Evolutionary conservation across 129 eudicot species (phyloP), one percentile per base, ranked within the genome.

Genomic region (Helianthus tuberosus): DNA sequence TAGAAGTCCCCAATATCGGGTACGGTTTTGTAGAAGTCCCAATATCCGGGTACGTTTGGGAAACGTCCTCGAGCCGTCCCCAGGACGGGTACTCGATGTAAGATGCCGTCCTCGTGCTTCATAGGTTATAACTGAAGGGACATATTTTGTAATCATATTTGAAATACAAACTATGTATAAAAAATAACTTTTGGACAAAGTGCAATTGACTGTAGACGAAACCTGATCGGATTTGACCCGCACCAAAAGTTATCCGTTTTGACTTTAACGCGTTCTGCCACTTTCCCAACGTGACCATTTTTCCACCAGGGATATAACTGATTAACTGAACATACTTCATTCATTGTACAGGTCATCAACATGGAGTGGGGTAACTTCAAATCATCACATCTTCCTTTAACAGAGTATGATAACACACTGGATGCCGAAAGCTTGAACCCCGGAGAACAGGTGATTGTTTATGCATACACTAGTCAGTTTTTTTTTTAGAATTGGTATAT

Each of bases 311-410:
- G 14, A 8, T 53, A 66, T 11, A 48, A 48, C 35, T 12, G 23
- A 0, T 0, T 20, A 20, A 20, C 23, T 20, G 3, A 10, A 65
- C 5, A 11, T 54, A 36, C 23, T 43, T 53, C 7, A 15, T 61
- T 43, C 55, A 10, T 23, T 51, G 14, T 79, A 13, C 66, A 94
- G 98, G 98, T 88, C 59, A 88, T 94, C 77, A 94, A 94, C 69
- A 94, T 88, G 96, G 98, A 94, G 78, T 94, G 98, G 98, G 98
- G 98, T 41, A 94, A 94, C 89, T 94, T 94, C 68, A 85, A 71
- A 79, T 84, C 69, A 16, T 64, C 69, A 15, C 48, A 64, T 39
- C 69, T 64, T 35, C 48, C 68, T 5, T 14, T 64, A 64, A 64
- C 68, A 0, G 97, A 94, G 70, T 64, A 64, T 64, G 69, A 64